A percentile compares a stretch with the other conserved stretches of the same genome.
Evolutionary conservation across 768 basidiomycete species (phyloP).

Genomic region (Boletellus ananiceps): DNA sequence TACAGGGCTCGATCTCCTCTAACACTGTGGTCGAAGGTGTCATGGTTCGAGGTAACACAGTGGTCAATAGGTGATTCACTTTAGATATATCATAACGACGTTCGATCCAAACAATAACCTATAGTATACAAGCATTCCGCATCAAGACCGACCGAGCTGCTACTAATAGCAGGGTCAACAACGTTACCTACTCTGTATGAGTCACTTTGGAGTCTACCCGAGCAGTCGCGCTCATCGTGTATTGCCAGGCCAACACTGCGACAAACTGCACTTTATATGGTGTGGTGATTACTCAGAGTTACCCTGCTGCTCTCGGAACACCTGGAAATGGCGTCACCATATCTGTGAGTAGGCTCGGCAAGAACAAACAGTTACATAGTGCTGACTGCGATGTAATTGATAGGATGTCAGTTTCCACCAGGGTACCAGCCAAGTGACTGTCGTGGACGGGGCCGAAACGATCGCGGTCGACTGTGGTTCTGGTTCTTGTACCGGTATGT

Average conservation of each 20-base stretch:
- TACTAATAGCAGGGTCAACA: conserved; percentile 43
- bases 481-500: conserved; percentile 46
- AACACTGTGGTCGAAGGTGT: conserved; percentile 44
- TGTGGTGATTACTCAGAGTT: conserved; percentile 60
- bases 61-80: conserved; percentile 46
- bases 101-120: background rate
- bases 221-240: background rate
- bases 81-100: background rate
- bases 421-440: conserved; percentile 39
- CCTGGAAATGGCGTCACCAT: conserved; percentile 56
- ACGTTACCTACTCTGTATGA: conserved; percentile 46
- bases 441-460: conserved; percentile 38
- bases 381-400: background rate
- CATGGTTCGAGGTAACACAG: conserved; percentile 45
- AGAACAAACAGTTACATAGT: background rate
- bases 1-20: conserved; percentile 52
- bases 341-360: conserved; percentile 40
- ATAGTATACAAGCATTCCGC: conserved; percentile 50
- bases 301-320: conserved; percentile 47
- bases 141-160: conserved; percentile 54
- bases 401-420: conserved; percentile 49
- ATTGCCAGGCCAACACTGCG: conserved; percentile 47
- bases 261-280: conserved; percentile 47
- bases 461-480: conserved; percentile 55
- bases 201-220: background rate